Base-by-base conservation (phyloP, 768 basidiomycete genomes). In the Boletus coccyginus region DNA sequence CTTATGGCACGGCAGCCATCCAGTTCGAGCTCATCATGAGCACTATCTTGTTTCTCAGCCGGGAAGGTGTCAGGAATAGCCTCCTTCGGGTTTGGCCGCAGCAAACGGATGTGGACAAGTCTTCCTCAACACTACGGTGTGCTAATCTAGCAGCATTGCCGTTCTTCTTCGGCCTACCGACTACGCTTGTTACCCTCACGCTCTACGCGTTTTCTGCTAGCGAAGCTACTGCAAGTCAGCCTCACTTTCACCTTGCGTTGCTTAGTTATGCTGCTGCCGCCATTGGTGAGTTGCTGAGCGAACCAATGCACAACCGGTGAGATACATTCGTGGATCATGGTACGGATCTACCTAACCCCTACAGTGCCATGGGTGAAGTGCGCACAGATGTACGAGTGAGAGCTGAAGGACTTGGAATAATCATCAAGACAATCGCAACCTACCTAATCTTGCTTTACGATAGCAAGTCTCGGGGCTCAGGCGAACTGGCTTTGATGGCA, bases 1-100 rank as follows among this genome's bases (percentile, higher is more conserved):
- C 87, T 14, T 95, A 92, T 67, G 89, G 96, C 11, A 94, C 91
- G 0, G 94, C 92, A 16, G 84, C 93, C 0, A 90, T 99, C 58
- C 95, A 97, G 65, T 94, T 98, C 71, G 97, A 98, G 69, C 82
- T 98, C 29, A 67, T 98, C 27, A 80, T 91, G 45, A 91, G 88
- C 62, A 94, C 94, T 12, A 90, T 95, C 64, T 78, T 98, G 43
- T 98, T 98, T 70, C 78, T 98, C 9, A 87, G 88, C 35, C 80
- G 97, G n/a, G 97, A 99, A 70, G 96, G 95, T 17, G 81, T 98
- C 9, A 81, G 97, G 40, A 92, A 88, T 68, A 86, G 91, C 7
- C 79, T 97, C 6, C 77, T 97, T 16, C 83, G 94, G n/a, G 78
- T 77, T 35, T 68, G 70, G 57, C 59, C 71, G 3, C 57, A 67